Evolutionary conservation across 176 grass and related monocot species (phyloP), one percentile per base, ranked within the genome.

Genomic region (Avena eriantha): DNA sequence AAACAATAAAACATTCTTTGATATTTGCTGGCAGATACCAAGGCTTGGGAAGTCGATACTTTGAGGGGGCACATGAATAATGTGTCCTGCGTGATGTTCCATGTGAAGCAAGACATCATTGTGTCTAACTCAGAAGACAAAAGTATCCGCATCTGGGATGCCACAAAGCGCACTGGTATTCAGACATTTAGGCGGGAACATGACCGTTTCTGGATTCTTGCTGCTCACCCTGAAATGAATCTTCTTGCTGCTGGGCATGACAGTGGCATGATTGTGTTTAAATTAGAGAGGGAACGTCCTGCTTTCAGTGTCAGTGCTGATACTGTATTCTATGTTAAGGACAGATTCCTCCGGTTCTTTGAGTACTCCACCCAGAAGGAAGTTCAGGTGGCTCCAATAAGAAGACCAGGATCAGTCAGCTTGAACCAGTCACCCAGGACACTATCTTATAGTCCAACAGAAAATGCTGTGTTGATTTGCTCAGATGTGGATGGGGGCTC

Each of bases 21-120:
- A 63, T 84, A 16, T 87, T 73, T 79, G 58, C 84, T 12, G 57
- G 89, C 90, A 98, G 97, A 98, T 65, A 94, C 92, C 8, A 98
- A 98, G 87, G 97, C 97, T 80, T 98, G 97, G 97, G 97, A 98
- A 86, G 97, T 98, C 26, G 97, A 98, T 87, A 98, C 97, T 84
- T 87, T 98, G 71, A 90, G 97, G 77, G 97, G 97, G 0, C 97
- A 98, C 90, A 96, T 98, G 97, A 98, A 94, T 87, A 98, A 98
- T 22, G 97, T 98, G 60, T 98, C 97, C 6, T 98, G 94, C 0
- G 97, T 98, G 47, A 91, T 98, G 93, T 98, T 98, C 92, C 97
- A 98, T 83, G 93, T 90, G 0, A 98, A 96, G 90, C 94, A 98
- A 82, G 97, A 98, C 76, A 96, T 98, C 23, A 98, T 98, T 7